phyloP scores from a whole-genome alignment of 768 basidiomycete genomes.

The Tulasnella calospora region DNA sequence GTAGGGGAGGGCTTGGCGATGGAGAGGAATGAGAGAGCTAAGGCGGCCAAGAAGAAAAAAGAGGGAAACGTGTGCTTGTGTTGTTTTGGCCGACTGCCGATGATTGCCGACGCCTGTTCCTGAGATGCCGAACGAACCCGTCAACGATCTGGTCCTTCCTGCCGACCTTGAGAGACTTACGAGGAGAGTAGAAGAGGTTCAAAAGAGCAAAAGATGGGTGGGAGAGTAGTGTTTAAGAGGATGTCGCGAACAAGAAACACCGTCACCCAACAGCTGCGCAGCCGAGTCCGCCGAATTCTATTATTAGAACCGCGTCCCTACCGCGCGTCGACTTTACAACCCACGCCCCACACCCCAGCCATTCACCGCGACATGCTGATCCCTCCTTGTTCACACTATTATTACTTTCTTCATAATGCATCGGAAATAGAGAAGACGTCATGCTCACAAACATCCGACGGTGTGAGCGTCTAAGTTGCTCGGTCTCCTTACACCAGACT shows the following conservation, averaged over 20 bases:
- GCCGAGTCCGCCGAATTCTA: background rate
- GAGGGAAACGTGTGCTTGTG: background rate
- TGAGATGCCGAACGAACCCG: background rate
- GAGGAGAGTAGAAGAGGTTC: background rate
- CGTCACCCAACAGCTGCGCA: background rate
- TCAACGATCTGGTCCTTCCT: background rate
- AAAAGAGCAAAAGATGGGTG: background rate
- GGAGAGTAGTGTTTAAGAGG: background rate
- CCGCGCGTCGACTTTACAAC: background rate
- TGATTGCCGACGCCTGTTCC: background rate
- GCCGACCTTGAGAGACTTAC: background rate
- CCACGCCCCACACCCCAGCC: no score
- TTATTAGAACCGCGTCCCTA: background rate
- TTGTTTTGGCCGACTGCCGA: background rate
- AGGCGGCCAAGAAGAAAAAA: background rate
- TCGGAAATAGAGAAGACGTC: no score
- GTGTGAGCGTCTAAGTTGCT: no score
- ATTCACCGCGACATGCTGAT: no score
- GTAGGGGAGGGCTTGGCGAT: background rate
- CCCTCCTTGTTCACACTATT: no score
- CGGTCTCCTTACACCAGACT: no score
- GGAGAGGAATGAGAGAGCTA: conserved; percentile 1
- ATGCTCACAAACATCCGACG: no score
- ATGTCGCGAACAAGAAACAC: background rate
- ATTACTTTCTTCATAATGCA: no score